Percentiles rank a stretch among this genome's conserved stretches.
These are phyloP conservation scores for Kodamaea suecica DNA, from an alignment of 1,139 yeast genomes.

Conservation along the genomic window DNA sequence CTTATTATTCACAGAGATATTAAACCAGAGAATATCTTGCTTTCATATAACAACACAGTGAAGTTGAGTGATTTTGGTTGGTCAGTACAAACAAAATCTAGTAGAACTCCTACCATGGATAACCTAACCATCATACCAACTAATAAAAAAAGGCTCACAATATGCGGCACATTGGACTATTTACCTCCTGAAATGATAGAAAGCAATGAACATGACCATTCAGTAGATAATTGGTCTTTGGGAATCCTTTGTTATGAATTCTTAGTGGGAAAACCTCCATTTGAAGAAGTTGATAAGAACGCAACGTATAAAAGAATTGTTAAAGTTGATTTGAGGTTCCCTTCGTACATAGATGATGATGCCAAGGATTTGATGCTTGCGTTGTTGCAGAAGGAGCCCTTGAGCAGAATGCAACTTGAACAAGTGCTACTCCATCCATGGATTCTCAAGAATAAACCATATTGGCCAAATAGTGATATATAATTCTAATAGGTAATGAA, in stretches of 20 bases:
- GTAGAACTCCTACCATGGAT: background rate
- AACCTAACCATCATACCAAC: conserved; percentile 19
- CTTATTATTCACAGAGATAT: conserved; percentile 87
- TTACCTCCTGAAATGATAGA: conserved; percentile 96
- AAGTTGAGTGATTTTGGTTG: conserved; percentile 95
- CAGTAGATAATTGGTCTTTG: conserved; percentile 90
- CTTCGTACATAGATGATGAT: conserved; percentile 63
- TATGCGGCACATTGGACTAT: conserved; percentile 95
- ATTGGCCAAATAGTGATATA: conserved; percentile 28
- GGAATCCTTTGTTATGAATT: conserved; percentile 87
- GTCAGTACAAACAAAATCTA: conserved; percentile 54
- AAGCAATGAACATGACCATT: conserved; percentile 70
- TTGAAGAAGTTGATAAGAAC: conserved; percentile 73
- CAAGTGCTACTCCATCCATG: conserved; percentile 78
- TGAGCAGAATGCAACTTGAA: conserved; percentile 55
- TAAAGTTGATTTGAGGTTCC: conserved; percentile 70
- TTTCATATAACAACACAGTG: conserved; percentile 68
- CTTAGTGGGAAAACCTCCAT: conserved; percentile 86
- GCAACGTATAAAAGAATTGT: conserved; percentile 79
- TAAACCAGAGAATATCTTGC: conserved; percentile 84
- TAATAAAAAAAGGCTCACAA: conserved; percentile 63
- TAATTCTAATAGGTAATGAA: background rate
- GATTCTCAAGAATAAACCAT: conserved; percentile 62
- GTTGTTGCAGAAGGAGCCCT: conserved; percentile 66
- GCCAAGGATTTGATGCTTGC: conserved; percentile 71